Evolutionary conservation across 1,139 yeast genomes (phyloP).

Genomic region (Debaryomyces fabryi): DNA sequence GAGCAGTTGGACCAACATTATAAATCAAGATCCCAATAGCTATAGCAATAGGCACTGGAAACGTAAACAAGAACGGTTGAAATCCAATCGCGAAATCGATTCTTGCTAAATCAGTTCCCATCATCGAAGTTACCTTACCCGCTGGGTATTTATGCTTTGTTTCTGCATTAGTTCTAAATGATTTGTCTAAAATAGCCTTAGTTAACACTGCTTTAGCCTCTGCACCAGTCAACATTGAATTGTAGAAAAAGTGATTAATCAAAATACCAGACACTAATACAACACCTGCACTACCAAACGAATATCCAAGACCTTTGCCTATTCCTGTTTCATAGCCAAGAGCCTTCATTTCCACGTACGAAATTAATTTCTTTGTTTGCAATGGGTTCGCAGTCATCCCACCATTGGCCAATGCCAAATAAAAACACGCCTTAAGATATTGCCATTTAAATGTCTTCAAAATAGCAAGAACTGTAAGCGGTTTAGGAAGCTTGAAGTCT

Average conservation of each 20-base stretch:
- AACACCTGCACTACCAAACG: constrained; percentile 27
- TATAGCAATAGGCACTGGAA: constrained; percentile 62
- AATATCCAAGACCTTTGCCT: constrained; percentile 38
- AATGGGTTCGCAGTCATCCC: constrained; percentile 30
- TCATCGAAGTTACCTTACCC: constrained; percentile 48
- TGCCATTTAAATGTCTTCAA: constrained; percentile 33
- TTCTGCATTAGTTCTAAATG: constrained; percentile 32
- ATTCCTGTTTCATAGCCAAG: constrained; percentile 21
- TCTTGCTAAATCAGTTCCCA: constrained; percentile 80
- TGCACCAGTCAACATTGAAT: constrained; percentile 52
- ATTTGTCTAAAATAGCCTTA: constrained; percentile 34
- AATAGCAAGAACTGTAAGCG: constrained; percentile 21
- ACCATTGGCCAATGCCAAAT: constrained; percentile 22
- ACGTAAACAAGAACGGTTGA: constrained; percentile 64
- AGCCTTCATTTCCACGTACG: constrained; percentile 28
- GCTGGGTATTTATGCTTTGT: constrained; percentile 32
- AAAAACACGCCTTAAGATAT: constrained; percentile 24
- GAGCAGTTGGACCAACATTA: constrained; percentile 73
- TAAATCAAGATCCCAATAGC: constrained; percentile 65
- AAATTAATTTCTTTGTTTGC: constrained; percentile 31
- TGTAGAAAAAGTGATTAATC: constrained; percentile 64
- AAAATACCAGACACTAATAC: constrained; percentile 44
- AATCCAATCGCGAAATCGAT: constrained; percentile 76
- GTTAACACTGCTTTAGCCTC: constrained; percentile 39
- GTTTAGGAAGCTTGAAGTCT: constrained; percentile 26